Evolutionary conservation across 371 early-diverging fungal genomes (phyloP).

Genomic region (Chytridium lagenaria): DNA sequence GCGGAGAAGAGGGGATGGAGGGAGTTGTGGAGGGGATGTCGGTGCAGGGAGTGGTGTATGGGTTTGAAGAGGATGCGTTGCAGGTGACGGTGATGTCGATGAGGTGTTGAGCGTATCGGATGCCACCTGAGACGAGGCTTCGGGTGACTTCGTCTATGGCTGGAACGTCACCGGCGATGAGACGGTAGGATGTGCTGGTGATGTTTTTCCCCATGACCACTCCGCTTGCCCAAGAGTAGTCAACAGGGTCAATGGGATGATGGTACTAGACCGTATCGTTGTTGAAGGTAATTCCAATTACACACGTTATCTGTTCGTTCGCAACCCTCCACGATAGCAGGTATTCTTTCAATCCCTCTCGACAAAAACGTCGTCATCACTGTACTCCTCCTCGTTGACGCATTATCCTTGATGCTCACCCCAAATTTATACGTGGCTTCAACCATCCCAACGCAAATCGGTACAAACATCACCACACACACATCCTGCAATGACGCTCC

Average conservation of each 20-base stretch:
- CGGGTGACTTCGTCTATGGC: background rate
- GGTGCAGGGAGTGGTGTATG: background rate
- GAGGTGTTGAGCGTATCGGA: background rate
- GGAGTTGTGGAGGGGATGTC: background rate
- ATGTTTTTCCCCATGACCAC: background rate
- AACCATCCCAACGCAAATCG: background rate
- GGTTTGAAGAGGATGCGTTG: background rate
- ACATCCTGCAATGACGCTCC: background rate
- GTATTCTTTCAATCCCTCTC: background rate
- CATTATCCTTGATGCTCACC: background rate
- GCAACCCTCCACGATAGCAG: background rate
- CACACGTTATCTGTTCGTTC: background rate
- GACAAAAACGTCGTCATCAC: background rate
- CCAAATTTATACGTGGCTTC: constrained; percentile 1
- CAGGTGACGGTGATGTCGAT: background rate
- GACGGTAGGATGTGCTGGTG: background rate
- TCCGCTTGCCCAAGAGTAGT: constrained; percentile 4
- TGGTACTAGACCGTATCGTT: background rate
- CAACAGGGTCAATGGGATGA: background rate
- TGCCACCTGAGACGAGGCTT: background rate
- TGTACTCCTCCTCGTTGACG: background rate
- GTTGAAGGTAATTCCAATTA: constrained; percentile 2
- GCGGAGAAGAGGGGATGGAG: background rate
- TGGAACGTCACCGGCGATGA: constrained; percentile 8
- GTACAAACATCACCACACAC: background rate